Evolutionary conservation across 179 eudicot genomes (phyloP).

Genomic region (Spinacia oleracea): DNA sequence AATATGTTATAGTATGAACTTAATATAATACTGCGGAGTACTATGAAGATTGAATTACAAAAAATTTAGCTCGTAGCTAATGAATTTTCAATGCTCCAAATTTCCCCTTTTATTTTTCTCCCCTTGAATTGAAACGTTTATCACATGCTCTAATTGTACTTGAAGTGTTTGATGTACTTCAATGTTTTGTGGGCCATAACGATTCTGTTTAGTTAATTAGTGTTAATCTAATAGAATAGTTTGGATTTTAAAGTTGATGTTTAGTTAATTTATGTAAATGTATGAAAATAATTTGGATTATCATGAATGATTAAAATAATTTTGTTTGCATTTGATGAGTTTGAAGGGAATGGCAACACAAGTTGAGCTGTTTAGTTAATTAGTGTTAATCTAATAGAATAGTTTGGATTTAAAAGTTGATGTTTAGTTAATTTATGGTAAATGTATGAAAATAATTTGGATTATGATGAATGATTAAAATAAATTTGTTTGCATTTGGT

Average conservation of each 20-base stretch:
- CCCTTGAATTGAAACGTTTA: neutral
- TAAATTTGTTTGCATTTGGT: neutral
- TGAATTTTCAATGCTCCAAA: neutral
- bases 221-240: neutral
- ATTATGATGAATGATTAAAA: neutral
- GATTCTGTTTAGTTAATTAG: neutral
- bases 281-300: neutral
- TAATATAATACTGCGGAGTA: too few relatives aligned
- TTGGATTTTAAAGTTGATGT: neutral
- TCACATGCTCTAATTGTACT: conserved; percentile 5
- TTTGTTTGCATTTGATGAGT: neutral
- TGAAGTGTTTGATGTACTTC: conserved; percentile 9
- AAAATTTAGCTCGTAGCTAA: neutral
- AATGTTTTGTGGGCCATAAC: conserved; percentile 8
- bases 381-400: neutral
- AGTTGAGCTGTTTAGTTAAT: conserved; percentile 11
- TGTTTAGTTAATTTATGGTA: conserved; percentile 2
- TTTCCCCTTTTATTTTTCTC: neutral
- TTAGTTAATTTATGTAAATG: neutral
- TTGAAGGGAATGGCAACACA: too few relatives aligned
- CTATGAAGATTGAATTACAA: neutral
- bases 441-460: neutral
- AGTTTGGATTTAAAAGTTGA: neutral
- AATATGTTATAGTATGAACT: too few relatives aligned
- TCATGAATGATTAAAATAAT: neutral